Conservation (phyloP, 495 filamentous ascomycete species). For the Parachaetomium inaequale region DNA sequence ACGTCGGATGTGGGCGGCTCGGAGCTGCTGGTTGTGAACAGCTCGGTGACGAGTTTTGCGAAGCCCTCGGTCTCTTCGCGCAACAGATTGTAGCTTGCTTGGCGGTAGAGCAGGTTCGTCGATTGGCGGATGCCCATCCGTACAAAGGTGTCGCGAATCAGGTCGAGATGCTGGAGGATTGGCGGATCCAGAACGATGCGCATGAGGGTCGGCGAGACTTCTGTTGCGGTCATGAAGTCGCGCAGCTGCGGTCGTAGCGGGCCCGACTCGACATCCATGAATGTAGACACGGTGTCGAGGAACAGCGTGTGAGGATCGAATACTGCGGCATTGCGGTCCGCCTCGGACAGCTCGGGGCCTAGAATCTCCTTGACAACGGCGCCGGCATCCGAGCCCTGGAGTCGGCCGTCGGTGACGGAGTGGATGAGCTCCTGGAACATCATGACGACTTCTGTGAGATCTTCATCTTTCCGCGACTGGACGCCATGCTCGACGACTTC, state of each 20-base stretch:
- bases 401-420: constrained; percentile 62
- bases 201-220: constrained; percentile 66
- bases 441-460: constrained; percentile 60
- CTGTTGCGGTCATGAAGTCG: constrained; percentile 63
- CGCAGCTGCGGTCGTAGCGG: constrained; percentile 42
- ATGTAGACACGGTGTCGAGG: constrained; percentile 73
- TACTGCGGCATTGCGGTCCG: constrained; percentile 38
- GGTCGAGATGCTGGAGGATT: constrained; percentile 65
- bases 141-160: constrained; percentile 83
- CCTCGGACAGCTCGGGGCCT: constrained; percentile 47
- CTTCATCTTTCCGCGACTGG: constrained; percentile 59
- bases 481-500: constrained; percentile 49
- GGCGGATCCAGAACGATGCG: constrained; percentile 77
- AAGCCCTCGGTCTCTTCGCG: constrained; percentile 97
- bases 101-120: constrained; percentile 88
- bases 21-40: constrained; percentile 57
- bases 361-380: constrained; percentile 69
- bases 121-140: constrained; percentile 79
- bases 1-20: constrained; percentile 43
- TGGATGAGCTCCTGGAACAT: constrained; percentile 83
- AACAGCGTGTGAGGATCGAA: constrained; percentile 69
- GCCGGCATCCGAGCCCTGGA: constrained; percentile 68
- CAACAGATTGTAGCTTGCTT: constrained; percentile 93
- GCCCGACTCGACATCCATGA: constrained; percentile 62
- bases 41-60: constrained; percentile 59